These are phyloP conservation scores for Aspergillus brasiliensis DNA, from an alignment of 2,329 filamentous ascomycete genomes.

Conservation along the genomic window DNA sequence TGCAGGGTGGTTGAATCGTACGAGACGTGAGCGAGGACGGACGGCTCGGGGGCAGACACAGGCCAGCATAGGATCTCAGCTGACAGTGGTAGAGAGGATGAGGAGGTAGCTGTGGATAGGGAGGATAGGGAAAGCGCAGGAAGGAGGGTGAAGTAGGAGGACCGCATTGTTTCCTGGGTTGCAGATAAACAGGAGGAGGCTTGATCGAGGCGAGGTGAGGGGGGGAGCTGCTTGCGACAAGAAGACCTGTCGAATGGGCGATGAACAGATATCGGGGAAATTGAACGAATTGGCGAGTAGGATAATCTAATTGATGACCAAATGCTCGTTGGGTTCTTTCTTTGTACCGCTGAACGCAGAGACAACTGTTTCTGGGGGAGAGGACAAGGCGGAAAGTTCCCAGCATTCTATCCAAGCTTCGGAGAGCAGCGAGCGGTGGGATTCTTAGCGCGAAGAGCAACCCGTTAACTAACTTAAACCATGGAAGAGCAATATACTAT, in stretches of 20 bases:
- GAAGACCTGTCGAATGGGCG: not conserved
- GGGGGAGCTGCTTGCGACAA: not conserved
- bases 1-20: conserved; percentile 43
- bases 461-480: too few species aligned
- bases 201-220: not conserved
- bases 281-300: too few species aligned
- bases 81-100: conserved; percentile 22
- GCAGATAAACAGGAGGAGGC: not conserved
- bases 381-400: too few species aligned
- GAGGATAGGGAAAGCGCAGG: conserved; percentile 16
- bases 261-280: not conserved
- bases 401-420: too few species aligned
- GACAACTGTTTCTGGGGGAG: too few species aligned
- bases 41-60: conserved; percentile 34
- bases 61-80: conserved; percentile 45
- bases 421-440: too few species aligned
- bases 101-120: conserved; percentile 19
- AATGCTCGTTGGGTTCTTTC: too few species aligned
- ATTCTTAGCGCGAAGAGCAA: too few species aligned
- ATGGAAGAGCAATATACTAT: too few species aligned
- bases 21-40: conserved; percentile 42
- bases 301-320: too few species aligned
- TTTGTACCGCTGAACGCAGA: too few species aligned
- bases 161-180: conserved; percentile 16
- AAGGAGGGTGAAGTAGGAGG: conserved; percentile 9